phyloP scores from a whole-genome alignment of 345 rosid species.

The Syzygium grande region DNA sequence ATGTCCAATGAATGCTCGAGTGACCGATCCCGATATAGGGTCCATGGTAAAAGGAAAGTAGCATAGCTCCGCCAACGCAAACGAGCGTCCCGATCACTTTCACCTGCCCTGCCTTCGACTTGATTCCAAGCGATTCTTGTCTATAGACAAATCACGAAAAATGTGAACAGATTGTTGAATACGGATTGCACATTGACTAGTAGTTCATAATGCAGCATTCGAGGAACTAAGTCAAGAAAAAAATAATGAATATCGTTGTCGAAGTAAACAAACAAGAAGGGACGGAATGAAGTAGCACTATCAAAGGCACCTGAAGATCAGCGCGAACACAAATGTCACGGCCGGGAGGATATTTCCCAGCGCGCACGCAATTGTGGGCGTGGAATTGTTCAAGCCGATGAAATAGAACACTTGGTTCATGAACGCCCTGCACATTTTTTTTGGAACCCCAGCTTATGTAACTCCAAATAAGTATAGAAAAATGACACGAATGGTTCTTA shows the following conservation, averaged over 20 bases:
- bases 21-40: slow-evolving; percentile 38
- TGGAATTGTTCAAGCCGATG: slow-evolving; percentile 60
- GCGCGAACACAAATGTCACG: slow-evolving; percentile 70
- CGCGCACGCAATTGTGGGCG: slow-evolving; percentile 80
- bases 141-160: slow-evolving; percentile 11
- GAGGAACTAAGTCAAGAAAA: not conserved
- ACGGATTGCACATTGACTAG: not conserved
- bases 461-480: not conserved
- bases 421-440: slow-evolving; percentile 33
- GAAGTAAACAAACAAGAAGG: not conserved
- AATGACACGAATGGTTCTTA: too few species aligned
- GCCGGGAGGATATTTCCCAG: slow-evolving; percentile 75
- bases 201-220: not conserved
- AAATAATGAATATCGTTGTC: not conserved
- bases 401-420: slow-evolving; percentile 81
- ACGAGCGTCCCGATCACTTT: slow-evolving; percentile 66
- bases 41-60: slow-evolving; percentile 86
- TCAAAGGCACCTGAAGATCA: slow-evolving; percentile 48
- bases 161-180: not conserved
- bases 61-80: slow-evolving; percentile 90
- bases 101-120: slow-evolving; percentile 57
- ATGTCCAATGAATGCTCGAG: slow-evolving; percentile 70
- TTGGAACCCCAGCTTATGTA: not conserved
- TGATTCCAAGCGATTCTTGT: slow-evolving; percentile 63
- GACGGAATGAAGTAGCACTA: not conserved